Conservation (phyloP, 495 filamentous ascomycete species). For the Penicillium canariense region DNA sequence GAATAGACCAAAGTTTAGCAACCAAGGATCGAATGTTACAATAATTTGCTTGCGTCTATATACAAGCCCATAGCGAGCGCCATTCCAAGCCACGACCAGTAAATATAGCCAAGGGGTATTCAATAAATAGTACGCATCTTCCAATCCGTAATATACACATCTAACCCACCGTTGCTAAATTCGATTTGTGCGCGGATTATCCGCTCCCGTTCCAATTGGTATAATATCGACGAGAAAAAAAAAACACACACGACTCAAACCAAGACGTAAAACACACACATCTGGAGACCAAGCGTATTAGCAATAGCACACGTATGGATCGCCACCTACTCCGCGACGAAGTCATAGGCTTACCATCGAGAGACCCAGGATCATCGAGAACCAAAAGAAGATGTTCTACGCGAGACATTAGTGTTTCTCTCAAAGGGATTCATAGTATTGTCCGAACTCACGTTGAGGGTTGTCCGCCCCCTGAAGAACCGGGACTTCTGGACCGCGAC, state of each 20-base stretch:
- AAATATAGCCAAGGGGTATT: background rate
- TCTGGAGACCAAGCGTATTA: constrained; percentile 30
- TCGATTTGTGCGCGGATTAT: background rate
- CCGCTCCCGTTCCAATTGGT: no score
- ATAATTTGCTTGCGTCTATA: background rate
- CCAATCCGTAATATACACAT: background rate
- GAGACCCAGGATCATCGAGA: constrained; percentile 87
- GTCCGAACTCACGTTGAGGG: constrained; percentile 61
- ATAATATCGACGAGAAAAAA: background rate
- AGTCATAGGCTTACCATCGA: constrained; percentile 62
- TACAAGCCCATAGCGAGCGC: background rate
- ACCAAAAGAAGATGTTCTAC: constrained; percentile 89
- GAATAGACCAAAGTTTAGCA: no score
- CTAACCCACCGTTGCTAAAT: background rate
- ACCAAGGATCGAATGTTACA: background rate
- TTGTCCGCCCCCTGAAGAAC: constrained; percentile 67
- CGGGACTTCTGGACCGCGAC: constrained; percentile 82
- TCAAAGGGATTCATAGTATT: background rate
- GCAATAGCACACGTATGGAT: background rate
- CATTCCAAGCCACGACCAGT: background rate
- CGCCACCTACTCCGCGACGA: background rate
- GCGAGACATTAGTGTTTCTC: background rate
- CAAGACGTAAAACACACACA: constrained; percentile 58
- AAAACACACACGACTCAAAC: constrained; percentile 27
- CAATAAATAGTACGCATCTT: background rate